phyloP scores from a whole-genome alignment of 495 filamentous ascomycete species.

The Pseudoneurospora amorphoporcata region DNA sequence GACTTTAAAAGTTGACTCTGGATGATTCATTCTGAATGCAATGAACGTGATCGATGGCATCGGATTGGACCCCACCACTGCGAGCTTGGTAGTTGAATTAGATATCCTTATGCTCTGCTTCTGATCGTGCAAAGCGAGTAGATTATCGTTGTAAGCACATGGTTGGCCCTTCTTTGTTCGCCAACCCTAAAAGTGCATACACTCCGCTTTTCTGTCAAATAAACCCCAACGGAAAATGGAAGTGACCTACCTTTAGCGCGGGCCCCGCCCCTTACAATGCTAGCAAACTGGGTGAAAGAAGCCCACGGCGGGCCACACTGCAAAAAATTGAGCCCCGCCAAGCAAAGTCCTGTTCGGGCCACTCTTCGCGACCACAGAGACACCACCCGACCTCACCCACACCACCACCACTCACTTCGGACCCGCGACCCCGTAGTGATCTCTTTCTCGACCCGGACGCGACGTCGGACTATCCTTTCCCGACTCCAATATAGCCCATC shows the following conservation, averaged over 20 bases:
- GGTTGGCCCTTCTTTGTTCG: background rate
- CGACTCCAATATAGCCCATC: slow-evolving; percentile 3
- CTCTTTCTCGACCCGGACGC: background rate
- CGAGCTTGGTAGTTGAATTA: background rate
- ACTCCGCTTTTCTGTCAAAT: background rate
- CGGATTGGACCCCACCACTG: background rate
- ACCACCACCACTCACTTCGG: slow-evolving; percentile 11
- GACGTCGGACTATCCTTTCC: background rate
- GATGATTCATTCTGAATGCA: background rate
- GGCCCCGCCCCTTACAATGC: background rate
- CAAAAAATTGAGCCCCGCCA: slow-evolving; percentile 26
- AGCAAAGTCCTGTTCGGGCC: slow-evolving; percentile 20
- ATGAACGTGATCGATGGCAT: background rate
- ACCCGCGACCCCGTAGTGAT: slow-evolving; percentile 1
- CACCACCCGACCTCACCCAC: slow-evolving; percentile 6
- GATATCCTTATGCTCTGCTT: background rate
- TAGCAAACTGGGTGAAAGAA: background rate
- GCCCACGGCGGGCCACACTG: slow-evolving; percentile 1
- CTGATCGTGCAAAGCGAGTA: background rate
- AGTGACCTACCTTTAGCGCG: background rate
- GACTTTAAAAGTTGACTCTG: background rate
- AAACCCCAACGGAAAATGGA: background rate
- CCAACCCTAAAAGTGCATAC: background rate
- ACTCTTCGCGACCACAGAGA: slow-evolving; percentile 16
- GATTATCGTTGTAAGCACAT: background rate